These are phyloP conservation scores for Epicoccum nigrum DNA, from an alignment of 2,329 filamentous ascomycete genomes.

Conservation along the genomic window DNA sequence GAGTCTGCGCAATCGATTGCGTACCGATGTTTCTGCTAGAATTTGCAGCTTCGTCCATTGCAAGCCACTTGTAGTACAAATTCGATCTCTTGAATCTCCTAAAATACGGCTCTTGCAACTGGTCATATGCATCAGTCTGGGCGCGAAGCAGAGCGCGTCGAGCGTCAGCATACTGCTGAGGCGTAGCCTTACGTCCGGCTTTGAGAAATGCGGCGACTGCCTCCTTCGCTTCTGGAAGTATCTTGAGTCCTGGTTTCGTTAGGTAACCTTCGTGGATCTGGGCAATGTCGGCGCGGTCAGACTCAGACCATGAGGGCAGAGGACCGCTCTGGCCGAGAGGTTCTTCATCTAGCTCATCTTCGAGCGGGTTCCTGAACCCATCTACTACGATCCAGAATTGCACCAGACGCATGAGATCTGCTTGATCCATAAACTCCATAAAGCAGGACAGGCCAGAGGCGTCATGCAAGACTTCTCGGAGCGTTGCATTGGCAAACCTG, in stretches of 20 bases:
- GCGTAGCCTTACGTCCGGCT: conserved; percentile 75
- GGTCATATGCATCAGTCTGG: conserved; percentile 82
- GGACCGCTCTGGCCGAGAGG: conserved; percentile 61
- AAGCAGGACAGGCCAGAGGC: conserved; percentile 94
- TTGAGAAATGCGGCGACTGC: conserved; percentile 79
- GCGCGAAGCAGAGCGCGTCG: conserved; percentile 79
- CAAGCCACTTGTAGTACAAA: conserved; percentile 93
- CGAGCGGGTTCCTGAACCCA: conserved; percentile 90
- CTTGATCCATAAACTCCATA: conserved; percentile 99
- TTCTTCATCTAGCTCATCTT: conserved; percentile 75
- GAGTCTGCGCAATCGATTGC: conserved; percentile 33
- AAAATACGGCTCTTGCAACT: conserved; percentile 81
- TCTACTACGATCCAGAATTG: conserved; percentile 99
- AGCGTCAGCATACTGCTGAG: conserved; percentile 81
- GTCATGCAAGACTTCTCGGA: conserved; percentile 87
- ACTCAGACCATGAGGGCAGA: conserved; percentile 73
- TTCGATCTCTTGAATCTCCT: conserved; percentile 90
- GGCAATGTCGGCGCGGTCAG: conserved; percentile 84
- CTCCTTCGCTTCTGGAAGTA: conserved; percentile 71
- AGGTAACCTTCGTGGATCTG: conserved; percentile 93
- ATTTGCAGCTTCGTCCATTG: conserved; percentile 73
- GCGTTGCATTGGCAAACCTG: conserved; percentile 73
- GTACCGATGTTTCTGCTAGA: conserved; percentile 37
- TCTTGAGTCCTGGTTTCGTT: conserved; percentile 78
- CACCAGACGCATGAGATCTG: conserved; percentile 82